Conservation (phyloP, 352 stramenopile species). For the Pythium angustatum region DNA sequence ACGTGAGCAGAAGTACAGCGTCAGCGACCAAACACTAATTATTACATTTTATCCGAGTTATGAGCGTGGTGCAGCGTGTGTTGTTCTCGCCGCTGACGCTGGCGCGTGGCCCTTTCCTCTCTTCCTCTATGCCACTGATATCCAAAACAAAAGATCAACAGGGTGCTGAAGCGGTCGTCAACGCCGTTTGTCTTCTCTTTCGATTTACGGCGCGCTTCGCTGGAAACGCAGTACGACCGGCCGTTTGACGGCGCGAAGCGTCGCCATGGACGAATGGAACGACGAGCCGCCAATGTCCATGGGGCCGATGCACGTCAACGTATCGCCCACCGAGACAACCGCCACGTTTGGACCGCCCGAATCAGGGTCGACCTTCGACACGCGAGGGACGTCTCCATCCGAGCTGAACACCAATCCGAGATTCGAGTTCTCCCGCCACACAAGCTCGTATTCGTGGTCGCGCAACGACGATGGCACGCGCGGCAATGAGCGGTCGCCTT, state of each 20-base stretch:
- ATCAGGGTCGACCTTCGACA: slow-evolving; percentile 83
- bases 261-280: slow-evolving; percentile 87
- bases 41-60: slow-evolving; percentile 32
- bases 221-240: slow-evolving; percentile 82
- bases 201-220: slow-evolving; percentile 21
- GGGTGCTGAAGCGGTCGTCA: neutral
- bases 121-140: slow-evolving; percentile 31
- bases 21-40: slow-evolving; percentile 29
- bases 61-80: neutral
- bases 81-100: neutral
- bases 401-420: slow-evolving; percentile 85
- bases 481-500: slow-evolving; percentile 48
- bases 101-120: neutral
- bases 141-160: slow-evolving; percentile 6
- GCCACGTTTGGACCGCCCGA: slow-evolving; percentile 70
- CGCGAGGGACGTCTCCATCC: slow-evolving; percentile 69
- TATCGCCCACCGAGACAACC: slow-evolving; percentile 72
- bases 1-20: too few species aligned
- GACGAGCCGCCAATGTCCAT: slow-evolving; percentile 77
- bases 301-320: slow-evolving; percentile 74
- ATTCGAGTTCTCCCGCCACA: slow-evolving; percentile 84
- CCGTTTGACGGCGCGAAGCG: slow-evolving; percentile 76
- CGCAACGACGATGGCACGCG: slow-evolving; percentile 54
- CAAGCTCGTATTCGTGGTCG: slow-evolving; percentile 78
- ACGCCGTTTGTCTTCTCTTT: neutral